Evolutionary conservation across 2,329 filamentous ascomycete genomes (phyloP).

Genomic region (Apiospora koreana): DNA sequence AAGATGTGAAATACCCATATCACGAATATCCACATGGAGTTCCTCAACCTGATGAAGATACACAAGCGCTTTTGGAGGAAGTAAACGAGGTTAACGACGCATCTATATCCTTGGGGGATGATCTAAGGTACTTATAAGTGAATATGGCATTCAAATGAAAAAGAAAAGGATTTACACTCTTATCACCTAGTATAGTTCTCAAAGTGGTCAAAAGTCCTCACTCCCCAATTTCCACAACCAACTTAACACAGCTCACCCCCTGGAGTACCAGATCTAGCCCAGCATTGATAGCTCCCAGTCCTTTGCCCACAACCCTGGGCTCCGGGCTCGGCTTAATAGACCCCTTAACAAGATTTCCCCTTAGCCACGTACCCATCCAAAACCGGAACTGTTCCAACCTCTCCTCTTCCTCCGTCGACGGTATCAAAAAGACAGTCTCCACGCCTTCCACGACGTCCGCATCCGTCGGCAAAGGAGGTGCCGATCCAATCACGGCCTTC

Average conservation of each 20-base stretch:
- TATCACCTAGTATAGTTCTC: no score
- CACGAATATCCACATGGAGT: no score
- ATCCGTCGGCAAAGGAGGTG: slow-evolving; percentile 34
- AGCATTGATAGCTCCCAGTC: slow-evolving; percentile 37
- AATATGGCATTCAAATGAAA: no score
- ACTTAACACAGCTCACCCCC: slow-evolving; percentile 45
- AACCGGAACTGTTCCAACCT: slow-evolving; percentile 39
- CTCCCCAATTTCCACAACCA: slow-evolving; percentile 40
- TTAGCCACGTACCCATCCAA: slow-evolving; percentile 41
- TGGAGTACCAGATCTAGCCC: slow-evolving; percentile 36
- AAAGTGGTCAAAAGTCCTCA: slow-evolving; percentile 20
- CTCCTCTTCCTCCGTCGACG: slow-evolving; percentile 34
- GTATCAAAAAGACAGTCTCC: slow-evolving; percentile 39
- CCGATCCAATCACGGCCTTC: slow-evolving; percentile 38
- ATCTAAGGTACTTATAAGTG: no score
- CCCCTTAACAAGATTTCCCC: slow-evolving; percentile 32
- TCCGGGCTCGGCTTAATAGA: slow-evolving; percentile 40
- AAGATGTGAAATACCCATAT: no score
- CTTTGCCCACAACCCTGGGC: slow-evolving; percentile 37
- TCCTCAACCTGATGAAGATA: no score
- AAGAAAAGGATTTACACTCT: no score
- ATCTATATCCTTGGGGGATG: no score
- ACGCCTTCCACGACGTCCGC: slow-evolving; percentile 32
- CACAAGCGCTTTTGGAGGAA: no score
- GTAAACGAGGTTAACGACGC: no score